These are phyloP conservation scores for Abrus precatorius DNA, from an alignment of 306 rosid species.

Conservation along the genomic window DNA sequence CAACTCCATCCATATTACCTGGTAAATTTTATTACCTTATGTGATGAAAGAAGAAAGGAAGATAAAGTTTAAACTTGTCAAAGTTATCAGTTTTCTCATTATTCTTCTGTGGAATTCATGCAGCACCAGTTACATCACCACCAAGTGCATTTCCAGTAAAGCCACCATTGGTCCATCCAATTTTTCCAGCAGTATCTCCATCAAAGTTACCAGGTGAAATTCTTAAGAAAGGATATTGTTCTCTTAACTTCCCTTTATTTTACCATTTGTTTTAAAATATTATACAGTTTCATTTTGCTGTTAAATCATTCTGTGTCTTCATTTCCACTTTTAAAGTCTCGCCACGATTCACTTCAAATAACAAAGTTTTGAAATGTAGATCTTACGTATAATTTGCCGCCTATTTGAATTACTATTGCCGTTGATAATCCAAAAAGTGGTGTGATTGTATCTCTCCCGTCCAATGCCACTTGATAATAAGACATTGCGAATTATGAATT, in stretches of 20 bases:
- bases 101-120: constrained; percentile 27
- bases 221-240: constrained; percentile 9
- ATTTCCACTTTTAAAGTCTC: background rate
- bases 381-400: background rate
- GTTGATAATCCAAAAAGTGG: background rate
- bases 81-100: constrained; percentile 25
- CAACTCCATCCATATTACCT: constrained; percentile 56
- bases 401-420: background rate
- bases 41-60: background rate
- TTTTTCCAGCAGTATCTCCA: constrained; percentile 55
- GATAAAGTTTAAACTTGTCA: background rate
- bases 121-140: constrained; percentile 59
- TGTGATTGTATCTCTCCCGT: background rate
- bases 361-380: background rate
- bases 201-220: constrained; percentile 54
- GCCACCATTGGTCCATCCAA: constrained; percentile 50
- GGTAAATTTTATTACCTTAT: constrained; percentile 46
- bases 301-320: constrained; percentile 20
- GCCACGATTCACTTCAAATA: background rate
- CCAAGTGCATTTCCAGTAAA: constrained; percentile 51
- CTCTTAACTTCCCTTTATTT: background rate
- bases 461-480: background rate
- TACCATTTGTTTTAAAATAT: background rate
- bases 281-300: background rate
- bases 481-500: background rate